A percentile compares a stretch with the other conserved stretches of the same genome.
phyloP scores from a whole-genome alignment of 1,284 basidiomycete species.

The Chalciporus sp. region DNA sequence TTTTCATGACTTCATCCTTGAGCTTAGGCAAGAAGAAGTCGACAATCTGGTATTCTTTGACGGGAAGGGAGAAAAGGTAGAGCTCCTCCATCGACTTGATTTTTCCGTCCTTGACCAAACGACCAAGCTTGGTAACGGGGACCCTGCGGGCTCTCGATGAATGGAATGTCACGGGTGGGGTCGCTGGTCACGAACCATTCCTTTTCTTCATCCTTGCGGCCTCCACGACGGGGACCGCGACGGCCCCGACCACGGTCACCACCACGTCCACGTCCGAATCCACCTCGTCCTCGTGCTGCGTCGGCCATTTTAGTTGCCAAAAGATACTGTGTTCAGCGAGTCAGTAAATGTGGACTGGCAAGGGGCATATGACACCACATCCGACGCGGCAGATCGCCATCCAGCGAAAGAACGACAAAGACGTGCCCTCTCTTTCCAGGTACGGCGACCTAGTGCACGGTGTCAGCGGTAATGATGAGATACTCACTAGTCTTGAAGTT shows the following conservation, averaged over 20 bases:
- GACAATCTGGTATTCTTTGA: conserved; percentile 98
- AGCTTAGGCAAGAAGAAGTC: conserved; percentile 97
- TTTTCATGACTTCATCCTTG: conserved; percentile 99
- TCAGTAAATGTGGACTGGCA: conserved; percentile 16
- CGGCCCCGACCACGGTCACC: conserved; percentile 84
- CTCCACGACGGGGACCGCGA: conserved; percentile 91
- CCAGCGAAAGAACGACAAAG: conserved; percentile 21
- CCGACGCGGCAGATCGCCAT: conserved; percentile 20
- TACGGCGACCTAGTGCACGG: background rate
- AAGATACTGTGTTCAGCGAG: conserved; percentile 26
- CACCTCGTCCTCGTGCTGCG: conserved; percentile 78
- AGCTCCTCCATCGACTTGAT: conserved; percentile 99
- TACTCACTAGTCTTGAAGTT: conserved; percentile 43
- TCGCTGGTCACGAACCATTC: conserved; percentile 77
- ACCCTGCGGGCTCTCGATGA: conserved; percentile 57
- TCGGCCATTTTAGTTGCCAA: conserved; percentile 66
- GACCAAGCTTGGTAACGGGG: conserved; percentile 98
- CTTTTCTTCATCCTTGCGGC: conserved; percentile 99
- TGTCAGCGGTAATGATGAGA: conserved; percentile 13
- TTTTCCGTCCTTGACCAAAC: conserved; percentile 99
- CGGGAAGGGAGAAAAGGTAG: conserved; percentile 99
- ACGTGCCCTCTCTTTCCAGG: background rate
- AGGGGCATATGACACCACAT: conserved; percentile 14
- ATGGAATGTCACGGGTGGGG: background rate
- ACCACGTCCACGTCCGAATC: conserved; percentile 90